A percentile compares a stretch with the other conserved stretches of the same genome.
Conservation (phyloP, 2,329 filamentous ascomycete species). For the Penicillium polonicum region DNA sequence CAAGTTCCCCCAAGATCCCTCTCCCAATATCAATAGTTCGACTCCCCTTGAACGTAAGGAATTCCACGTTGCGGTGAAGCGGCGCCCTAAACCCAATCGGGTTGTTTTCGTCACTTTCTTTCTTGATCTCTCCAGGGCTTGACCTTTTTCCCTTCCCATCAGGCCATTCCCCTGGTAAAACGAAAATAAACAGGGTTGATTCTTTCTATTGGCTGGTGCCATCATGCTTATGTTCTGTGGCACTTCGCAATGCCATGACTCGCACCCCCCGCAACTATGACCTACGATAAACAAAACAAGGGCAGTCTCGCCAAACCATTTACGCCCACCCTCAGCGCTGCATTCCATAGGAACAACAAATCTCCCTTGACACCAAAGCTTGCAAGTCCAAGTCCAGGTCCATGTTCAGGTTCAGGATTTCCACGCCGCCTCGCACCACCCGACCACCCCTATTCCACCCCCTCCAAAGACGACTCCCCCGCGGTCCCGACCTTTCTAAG, state of each 20-base stretch:
- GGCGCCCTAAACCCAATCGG: constrained; percentile 29
- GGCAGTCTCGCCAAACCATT: constrained; percentile 56
- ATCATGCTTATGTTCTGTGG: constrained; percentile 35
- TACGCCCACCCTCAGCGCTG: constrained; percentile 67
- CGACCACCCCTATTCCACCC: constrained; percentile 36
- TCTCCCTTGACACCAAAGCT: constrained; percentile 61
- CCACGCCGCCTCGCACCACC: constrained; percentile 36
- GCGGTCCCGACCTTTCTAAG: constrained; percentile 58
- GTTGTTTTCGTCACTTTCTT: constrained; percentile 28
- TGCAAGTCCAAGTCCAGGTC: constrained; percentile 40
- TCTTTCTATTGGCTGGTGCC: constrained; percentile 21
- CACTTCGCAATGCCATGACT: constrained; percentile 48
- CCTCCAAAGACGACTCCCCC: constrained; percentile 50
- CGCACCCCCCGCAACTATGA: constrained; percentile 47
- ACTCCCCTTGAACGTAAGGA: constrained; percentile 9
- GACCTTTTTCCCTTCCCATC: neutral
- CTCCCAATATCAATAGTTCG: neutral
- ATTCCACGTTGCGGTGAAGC: constrained; percentile 27
- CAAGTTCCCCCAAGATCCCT: neutral
- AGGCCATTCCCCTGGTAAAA: constrained; percentile 17
- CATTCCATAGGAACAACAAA: constrained; percentile 57
- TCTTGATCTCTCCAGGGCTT: neutral
- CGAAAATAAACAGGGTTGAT: neutral
- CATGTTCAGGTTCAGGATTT: constrained; percentile 14
- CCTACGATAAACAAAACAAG: constrained; percentile 54